Percentiles rank a stretch among this genome's conserved stretches.
Conservation (phyloP, 345 rosid species). For the Brassica nigra region DNA sequence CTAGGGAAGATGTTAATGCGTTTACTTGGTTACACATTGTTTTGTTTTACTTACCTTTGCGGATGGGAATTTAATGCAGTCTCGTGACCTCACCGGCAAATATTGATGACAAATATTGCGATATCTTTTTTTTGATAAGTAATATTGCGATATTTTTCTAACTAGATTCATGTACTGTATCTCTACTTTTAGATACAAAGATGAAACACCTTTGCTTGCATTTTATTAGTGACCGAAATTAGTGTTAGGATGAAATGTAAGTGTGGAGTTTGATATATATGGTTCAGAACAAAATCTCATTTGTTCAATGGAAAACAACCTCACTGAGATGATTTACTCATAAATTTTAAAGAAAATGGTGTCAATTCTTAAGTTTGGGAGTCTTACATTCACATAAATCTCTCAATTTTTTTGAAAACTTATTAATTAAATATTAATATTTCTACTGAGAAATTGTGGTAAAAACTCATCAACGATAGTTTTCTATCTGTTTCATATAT, state of each 20-base stretch:
- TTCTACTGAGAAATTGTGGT: not conserved
- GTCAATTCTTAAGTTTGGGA: not conserved
- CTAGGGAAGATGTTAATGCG: not conserved
- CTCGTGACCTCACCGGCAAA: constrained; percentile 38
- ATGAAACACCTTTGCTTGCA: not conserved
- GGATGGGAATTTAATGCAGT: constrained; percentile 25
- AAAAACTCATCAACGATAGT: not conserved
- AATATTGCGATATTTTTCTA: not conserved
- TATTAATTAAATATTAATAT: too few relatives aligned
- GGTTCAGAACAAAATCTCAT: not conserved
- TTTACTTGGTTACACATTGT: constrained; percentile 2
- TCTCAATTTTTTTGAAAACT: not conserved
- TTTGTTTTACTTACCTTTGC: constrained; percentile 21
- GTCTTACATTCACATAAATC: too few relatives aligned
- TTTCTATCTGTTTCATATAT: not conserved
- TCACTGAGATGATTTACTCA: not conserved
- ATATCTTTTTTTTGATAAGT: too few relatives aligned
- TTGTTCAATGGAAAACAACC: not conserved
- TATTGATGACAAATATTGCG: constrained; percentile 2
- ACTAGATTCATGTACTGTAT: not conserved
- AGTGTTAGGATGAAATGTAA: not conserved
- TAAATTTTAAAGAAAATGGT: not conserved
- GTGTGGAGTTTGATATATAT: not conserved
- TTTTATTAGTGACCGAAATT: not conserved
- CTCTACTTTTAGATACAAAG: not conserved